Base-by-base conservation (phyloP, 2,329 filamentous ascomycete species). In the Fusarium sp. region DNA sequence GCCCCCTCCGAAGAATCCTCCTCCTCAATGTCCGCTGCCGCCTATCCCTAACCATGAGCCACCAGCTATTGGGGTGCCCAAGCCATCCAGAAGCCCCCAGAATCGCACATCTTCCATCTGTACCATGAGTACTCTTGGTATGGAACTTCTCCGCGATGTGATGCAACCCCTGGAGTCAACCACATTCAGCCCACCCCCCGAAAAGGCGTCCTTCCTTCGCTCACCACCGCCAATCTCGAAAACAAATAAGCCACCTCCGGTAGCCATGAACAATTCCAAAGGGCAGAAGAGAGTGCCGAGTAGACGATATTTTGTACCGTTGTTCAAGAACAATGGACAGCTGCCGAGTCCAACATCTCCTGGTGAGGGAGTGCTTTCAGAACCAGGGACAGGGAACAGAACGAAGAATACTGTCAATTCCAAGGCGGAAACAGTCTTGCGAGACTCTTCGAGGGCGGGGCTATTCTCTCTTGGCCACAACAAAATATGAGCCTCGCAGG, bases 51-150 rank as follows among this genome's bases (percentile, higher is more conserved):
- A 42, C 12, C 38, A 47, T 18, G 40, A 25, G 19, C 10, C 35
- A 18, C 8, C 30, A 25, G 42, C 28, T 23, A 18, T 6, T n/a
- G 28, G 28, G 19, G 25, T n/a, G 23, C 3, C 13, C 11, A 32
- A 25, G 8, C 30, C 18, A 5, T 43, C 58, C 11, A 37, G 33
- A 16, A 25, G n/a, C 30, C 25, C 33, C 13, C 38, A 6, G 11
- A 32, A n/a, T 38, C 44, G 59, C 15, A 25, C 50, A 33, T 64
- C 44, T 9, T 77, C 75, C 13, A 38, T n/a, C 32, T 69, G 65
- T 21, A 72, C 73, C 4, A 75, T 78, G 72, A 78, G 76, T 40
- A 77, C 73, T 7, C 64, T 78, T 13, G 72, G 72, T 38, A 69
- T 59, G 46, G 65, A 74, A 25, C 74, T 77, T 16, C 54, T 75